Evolutionary conservation across 768 basidiomycete species (phyloP).

Genomic region (Lactarius akahatsu): DNA sequence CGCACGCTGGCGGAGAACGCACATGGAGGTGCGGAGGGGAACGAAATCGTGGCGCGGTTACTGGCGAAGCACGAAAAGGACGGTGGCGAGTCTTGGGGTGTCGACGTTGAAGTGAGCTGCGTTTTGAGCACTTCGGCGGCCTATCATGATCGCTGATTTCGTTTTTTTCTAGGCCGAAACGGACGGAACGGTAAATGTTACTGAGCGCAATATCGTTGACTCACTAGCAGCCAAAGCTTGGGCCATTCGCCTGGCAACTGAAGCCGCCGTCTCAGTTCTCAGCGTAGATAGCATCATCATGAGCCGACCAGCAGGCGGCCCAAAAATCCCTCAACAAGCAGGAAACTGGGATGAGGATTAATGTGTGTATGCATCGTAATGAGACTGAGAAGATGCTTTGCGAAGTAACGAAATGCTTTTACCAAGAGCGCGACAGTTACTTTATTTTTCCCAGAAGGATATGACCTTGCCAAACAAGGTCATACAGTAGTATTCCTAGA

Average conservation of each 20-base stretch:
- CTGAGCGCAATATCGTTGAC: constrained; percentile 71
- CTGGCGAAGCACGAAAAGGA: constrained; percentile 88
- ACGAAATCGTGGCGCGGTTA: constrained; percentile 84
- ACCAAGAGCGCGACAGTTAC: not conserved
- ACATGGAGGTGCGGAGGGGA: constrained; percentile 84
- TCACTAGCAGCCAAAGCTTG: constrained; percentile 88
- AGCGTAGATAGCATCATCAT: constrained; percentile 98
- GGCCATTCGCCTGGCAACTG: constrained; percentile 88
- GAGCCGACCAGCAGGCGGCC: constrained; percentile 89
- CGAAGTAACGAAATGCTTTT: not conserved
- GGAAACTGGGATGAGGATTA: constrained; percentile 84
- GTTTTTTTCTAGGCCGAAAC: constrained; percentile 56
- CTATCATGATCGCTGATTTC: constrained; percentile 16
- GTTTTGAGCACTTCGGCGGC: not conserved
- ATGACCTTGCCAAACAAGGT: no score
- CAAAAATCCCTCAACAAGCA: constrained; percentile 82
- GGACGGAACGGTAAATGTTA: constrained; percentile 70
- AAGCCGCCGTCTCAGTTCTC: constrained; percentile 86
- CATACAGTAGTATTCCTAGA: no score
- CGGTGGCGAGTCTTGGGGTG: constrained; percentile 74
- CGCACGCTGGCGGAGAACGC: constrained; percentile 95
- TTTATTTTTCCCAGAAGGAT: no score
- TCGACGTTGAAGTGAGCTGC: constrained; percentile 77
- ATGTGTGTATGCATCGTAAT: constrained; percentile 1
- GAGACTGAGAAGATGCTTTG: not conserved